Evolutionary conservation across 2,329 filamentous ascomycete genomes (phyloP).

Genomic region (Xylaria sp.): DNA sequence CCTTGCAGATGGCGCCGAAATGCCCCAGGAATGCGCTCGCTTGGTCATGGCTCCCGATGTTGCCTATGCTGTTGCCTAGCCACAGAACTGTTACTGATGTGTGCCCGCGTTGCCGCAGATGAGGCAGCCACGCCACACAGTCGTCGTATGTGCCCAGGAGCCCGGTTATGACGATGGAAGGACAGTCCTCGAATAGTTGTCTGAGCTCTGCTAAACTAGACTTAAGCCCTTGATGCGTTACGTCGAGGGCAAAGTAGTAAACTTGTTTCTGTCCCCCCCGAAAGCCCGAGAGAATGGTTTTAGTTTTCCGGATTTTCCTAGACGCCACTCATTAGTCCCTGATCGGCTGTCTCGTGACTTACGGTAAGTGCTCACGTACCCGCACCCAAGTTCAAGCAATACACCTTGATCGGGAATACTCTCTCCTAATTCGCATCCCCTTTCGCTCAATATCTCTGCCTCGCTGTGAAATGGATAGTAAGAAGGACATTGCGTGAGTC

Average conservation of each 20-base stretch:
- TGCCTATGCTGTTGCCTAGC: slow-evolving; percentile 28
- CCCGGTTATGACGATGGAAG: slow-evolving; percentile 23
- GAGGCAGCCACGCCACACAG: slow-evolving; percentile 23
- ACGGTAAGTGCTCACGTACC: not conserved
- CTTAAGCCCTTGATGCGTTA: slow-evolving; percentile 13
- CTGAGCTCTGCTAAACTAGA: slow-evolving; percentile 6
- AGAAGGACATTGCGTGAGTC: slow-evolving; percentile 11
- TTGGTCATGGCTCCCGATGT: slow-evolving; percentile 11
- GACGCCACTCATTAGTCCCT: not conserved
- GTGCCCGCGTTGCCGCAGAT: not conserved
- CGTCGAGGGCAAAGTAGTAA: slow-evolving; percentile 27
- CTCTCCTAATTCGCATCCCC: not conserved
- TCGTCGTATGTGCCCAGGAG: slow-evolving; percentile 33
- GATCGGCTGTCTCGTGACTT: not conserved
- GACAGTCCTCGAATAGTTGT: slow-evolving; percentile 7
- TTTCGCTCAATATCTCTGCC: slow-evolving; percentile 11
- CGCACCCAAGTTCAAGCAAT: not conserved
- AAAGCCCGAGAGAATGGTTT: slow-evolving; percentile 21
- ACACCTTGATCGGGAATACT: not conserved
- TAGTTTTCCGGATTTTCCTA: slow-evolving; percentile 25
- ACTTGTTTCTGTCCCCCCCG: slow-evolving; percentile 15
- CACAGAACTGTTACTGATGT: slow-evolving; percentile 26
- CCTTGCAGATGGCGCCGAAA: slow-evolving; percentile 7
- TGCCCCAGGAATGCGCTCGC: slow-evolving; percentile 20
- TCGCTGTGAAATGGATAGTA: slow-evolving; percentile 31